These are phyloP conservation scores for Grigorovia humatica DNA, from an alignment of 805 yeast species.

Conservation along the genomic window DNA sequence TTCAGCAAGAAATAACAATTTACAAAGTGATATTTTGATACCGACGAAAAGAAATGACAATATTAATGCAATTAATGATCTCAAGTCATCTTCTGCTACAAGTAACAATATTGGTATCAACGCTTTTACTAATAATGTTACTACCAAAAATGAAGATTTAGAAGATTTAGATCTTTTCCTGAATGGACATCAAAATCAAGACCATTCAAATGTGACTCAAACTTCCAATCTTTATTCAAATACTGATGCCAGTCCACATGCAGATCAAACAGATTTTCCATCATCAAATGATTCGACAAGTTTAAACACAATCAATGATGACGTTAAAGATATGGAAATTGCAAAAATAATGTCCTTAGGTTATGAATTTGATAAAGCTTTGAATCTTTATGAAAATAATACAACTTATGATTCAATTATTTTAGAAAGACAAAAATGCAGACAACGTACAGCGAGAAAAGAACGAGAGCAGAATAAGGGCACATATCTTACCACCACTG, in stretches of 20 bases:
- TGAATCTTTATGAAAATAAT: constrained; percentile 16
- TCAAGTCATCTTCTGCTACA: too few species aligned
- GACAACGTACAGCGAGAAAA: too few species aligned
- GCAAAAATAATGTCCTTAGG: constrained; percentile 28
- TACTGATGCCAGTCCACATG: too few species aligned
- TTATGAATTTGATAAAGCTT: constrained; percentile 16
- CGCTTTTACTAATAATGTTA: background rate
- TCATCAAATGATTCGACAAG: background rate
- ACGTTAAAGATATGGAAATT: constrained; percentile 28
- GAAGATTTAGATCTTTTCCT: constrained; percentile 12
- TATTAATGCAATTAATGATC: too few species aligned
- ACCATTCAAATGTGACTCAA: too few species aligned
- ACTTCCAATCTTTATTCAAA: too few species aligned
- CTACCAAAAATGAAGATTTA: constrained; percentile 12
- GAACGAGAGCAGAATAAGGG: too few species aligned
- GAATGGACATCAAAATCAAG: background rate
- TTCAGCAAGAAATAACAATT: too few species aligned
- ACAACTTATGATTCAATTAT: constrained; percentile 17
- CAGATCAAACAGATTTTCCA: background rate
- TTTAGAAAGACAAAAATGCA: background rate
- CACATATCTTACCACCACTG: too few species aligned
- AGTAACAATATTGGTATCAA: background rate
- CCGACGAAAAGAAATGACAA: background rate
- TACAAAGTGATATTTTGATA: background rate
- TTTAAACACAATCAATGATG: constrained; percentile 14